Percentiles rank a stretch among this genome's conserved stretches.
Evolutionary conservation across 2,329 filamentous ascomycete genomes (phyloP).

Genomic region (Fusarium irregulare): DNA sequence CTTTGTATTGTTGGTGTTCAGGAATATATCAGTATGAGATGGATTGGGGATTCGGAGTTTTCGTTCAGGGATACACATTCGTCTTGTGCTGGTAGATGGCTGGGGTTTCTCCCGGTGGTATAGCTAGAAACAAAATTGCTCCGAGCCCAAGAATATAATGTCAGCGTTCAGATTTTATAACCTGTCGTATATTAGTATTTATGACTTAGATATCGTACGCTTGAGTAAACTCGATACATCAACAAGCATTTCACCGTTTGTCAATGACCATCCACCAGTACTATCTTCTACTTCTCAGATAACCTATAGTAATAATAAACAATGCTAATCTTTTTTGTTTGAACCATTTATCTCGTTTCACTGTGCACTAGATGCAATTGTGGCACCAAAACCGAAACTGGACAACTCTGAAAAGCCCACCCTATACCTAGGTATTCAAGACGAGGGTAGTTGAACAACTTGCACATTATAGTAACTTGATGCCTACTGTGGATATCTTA

Average conservation of each 20-base stretch:
- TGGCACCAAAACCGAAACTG: neutral
- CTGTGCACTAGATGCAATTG: neutral
- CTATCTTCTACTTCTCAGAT: neutral
- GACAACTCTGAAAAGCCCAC: neutral
- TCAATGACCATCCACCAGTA: neutral
- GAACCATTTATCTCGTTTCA: neutral
- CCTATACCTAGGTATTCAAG: neutral
- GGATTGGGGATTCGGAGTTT: neutral
- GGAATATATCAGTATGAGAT: neutral
- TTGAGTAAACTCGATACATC: neutral
- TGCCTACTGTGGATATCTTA: neutral
- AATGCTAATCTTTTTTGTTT: neutral
- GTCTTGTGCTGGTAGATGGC: conserved; percentile 15
- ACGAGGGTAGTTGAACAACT: neutral
- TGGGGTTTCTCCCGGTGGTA: neutral
- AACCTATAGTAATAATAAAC: neutral
- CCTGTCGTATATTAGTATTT: neutral
- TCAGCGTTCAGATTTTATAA: neutral
- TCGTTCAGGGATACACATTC: conserved; percentile 19
- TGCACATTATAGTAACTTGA: neutral
- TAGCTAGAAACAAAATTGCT: conserved; percentile 22
- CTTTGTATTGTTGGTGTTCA: conserved; percentile 7
- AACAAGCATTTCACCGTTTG: no score
- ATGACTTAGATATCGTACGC: neutral
- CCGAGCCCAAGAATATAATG: neutral